Base-by-base conservation (phyloP, 2,329 filamentous ascomycete species). In the Lachnellula arida region DNA sequence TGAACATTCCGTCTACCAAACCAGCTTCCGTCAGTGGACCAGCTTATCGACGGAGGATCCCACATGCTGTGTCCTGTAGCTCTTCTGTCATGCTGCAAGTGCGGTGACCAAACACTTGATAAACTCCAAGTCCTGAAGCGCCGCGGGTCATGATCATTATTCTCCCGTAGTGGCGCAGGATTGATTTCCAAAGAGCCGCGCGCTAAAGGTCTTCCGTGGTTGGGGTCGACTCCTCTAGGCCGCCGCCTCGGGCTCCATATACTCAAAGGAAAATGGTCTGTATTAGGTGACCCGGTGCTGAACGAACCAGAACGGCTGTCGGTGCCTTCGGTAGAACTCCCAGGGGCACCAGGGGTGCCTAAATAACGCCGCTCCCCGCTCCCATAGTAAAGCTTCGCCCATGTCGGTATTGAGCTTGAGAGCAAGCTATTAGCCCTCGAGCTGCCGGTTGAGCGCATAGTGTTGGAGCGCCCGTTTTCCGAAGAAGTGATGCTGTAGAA, bases 1-100 rank as follows among this genome's bases (percentile, higher is more conserved):
- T 95, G 91, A 47, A 84, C 74, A 67, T 92, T 92, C 59, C 88
- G 81, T 60, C 81, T 81, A 50, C 85, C 85, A 60, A 87, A 78
- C 3, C 82, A 67, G 15, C 81, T 78, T 37, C 80, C 81, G 40
- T 84, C 82, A 2, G 81, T 73, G 9, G 81, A 81, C 72, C 85
- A 88, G 57, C 84, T 82, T 22, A 88, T 74, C 1, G 85, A 86
- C 1, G 90, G 90, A 1, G 89, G 85, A 58, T 85, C 82, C 88
- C 89, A 94, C 15, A 85, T 76, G 66, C 81, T 87, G 62, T 60
- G 64, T 76, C 81, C 56, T 76, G 73, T 76, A 46, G 81, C 77
- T 15, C 85, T 76, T 55, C 81, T 78, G 67, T 91, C 87, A 12
- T 77, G 75, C 50, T 80, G 79, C 32, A 92, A 73, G 71, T 91